Base-by-base conservation (phyloP, 768 basidiomycete species). In the Suillus brevipes region DNA sequence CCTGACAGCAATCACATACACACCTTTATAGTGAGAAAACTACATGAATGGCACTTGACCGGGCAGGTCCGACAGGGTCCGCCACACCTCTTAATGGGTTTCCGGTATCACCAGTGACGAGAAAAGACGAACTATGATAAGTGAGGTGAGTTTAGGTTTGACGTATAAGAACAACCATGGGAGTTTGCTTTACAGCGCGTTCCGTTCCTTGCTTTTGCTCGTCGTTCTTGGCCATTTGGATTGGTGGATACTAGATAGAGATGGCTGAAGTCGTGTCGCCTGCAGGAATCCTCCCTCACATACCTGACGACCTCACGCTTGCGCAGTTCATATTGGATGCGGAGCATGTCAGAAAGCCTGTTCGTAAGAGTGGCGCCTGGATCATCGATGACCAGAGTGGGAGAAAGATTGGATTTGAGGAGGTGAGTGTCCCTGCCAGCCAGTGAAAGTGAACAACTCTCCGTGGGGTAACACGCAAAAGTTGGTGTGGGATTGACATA, bases 371-470 rank as follows among this genome's bases (percentile, higher is more conserved):
- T 36, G 70, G 50, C 18, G 77, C 83, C 0, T 82, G 81, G 79
- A 65, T 83, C 49, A 75, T 83, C 36, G 82, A 83, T 42, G 78
- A 82, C 58, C 69, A 68, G 16, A 80, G 79, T 4, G 81, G 81
- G 16, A 71, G 73, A 28, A 64, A 69, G n/a, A 60, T 77, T 20
- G 73, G 73, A 7, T 70, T 71, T 36, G 78, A 82, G 55, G 81
- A 81, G 72, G 81, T 79, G 50, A 66, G 73, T 58, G 5, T 14
- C 57, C 43, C 58, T 40, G 45, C 16, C 61, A 55, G 45, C 16
- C 61, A 55, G 18, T 28, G 37, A 28, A 28, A 40, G 38, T 14
- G 47, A 25, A 13, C 13, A 47, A 49, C 6, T 14, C 49, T 50
- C 25, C 16, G 23, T 6, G 3, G 57, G 18, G 14, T 25, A 38